A percentile compares a stretch with the other conserved stretches of the same genome.
Evolutionary conservation across 2,329 filamentous ascomycete genomes (phyloP).

Genomic region (Acrodontium crateriforme): DNA sequence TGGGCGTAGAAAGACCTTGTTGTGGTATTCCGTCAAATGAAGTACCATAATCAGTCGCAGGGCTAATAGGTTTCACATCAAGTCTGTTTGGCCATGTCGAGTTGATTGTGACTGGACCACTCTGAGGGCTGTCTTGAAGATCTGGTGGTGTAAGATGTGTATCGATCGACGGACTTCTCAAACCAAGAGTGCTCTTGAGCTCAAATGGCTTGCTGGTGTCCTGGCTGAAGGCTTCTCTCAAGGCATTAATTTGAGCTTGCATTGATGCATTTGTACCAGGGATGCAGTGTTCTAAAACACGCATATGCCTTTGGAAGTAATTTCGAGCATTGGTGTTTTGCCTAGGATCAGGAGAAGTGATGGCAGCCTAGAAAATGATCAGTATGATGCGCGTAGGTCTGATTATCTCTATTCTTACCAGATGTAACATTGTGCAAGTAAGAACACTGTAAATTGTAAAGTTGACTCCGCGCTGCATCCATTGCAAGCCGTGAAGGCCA

Average conservation of each 20-base stretch:
- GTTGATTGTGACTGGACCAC: too few relatives aligned
- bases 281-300: slow-evolving; percentile 75
- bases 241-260: slow-evolving; percentile 74
- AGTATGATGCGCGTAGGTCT: not conserved
- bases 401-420: slow-evolving; percentile 45
- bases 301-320: slow-evolving; percentile 89
- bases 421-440: slow-evolving; percentile 81
- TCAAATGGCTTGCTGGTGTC: slow-evolving; percentile 76
- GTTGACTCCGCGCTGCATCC: slow-evolving; percentile 88
- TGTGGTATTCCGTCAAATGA: slow-evolving; percentile 10
- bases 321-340: slow-evolving; percentile 72
- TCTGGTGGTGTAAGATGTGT: slow-evolving; percentile 8
- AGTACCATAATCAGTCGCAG: slow-evolving; percentile 10
- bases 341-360: slow-evolving; percentile 84
- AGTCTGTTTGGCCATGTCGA: too few relatives aligned
- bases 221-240: slow-evolving; percentile 82
- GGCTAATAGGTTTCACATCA: slow-evolving; percentile 7
- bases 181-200: slow-evolving; percentile 61
- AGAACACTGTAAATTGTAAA: slow-evolving; percentile 89
- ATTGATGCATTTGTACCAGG: slow-evolving; percentile 73
- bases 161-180: slow-evolving; percentile 52
- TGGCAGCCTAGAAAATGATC: slow-evolving; percentile 47
- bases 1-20: slow-evolving; percentile 6
- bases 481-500: slow-evolving; percentile 67
- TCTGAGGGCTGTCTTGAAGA: slow-evolving; percentile 4